phyloP scores from a whole-genome alignment of 2,329 filamentous ascomycete genomes.

The Coniochaeta hoffmannii region DNA sequence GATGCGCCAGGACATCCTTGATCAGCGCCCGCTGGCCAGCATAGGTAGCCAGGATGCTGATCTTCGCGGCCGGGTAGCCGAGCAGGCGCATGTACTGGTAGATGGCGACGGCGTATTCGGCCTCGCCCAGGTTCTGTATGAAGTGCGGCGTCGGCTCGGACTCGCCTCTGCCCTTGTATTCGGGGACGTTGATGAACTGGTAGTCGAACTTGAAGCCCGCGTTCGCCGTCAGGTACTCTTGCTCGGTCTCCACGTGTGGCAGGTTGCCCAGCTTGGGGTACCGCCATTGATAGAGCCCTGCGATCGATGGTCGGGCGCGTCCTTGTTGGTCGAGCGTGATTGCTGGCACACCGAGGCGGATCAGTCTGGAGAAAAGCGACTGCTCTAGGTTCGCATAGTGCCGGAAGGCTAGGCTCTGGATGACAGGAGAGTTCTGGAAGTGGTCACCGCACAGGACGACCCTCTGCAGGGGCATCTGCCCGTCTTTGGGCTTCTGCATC shows the following conservation, averaged over 20 bases:
- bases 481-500: slow-evolving; percentile 73
- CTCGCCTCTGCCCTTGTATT: slow-evolving; percentile 88
- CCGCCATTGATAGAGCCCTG: slow-evolving; percentile 87
- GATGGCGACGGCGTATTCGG: slow-evolving; percentile 91
- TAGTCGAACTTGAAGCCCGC: slow-evolving; percentile 90
- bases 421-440: slow-evolving; percentile 90
- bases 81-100: slow-evolving; percentile 97
- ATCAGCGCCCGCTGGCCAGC: slow-evolving; percentile 87
- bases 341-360: slow-evolving; percentile 85
- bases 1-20: slow-evolving; percentile 73
- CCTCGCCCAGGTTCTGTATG: slow-evolving; percentile 92
- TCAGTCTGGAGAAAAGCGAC: slow-evolving; percentile 84
- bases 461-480: slow-evolving; percentile 70
- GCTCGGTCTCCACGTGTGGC: slow-evolving; percentile 58
- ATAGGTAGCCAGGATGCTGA: slow-evolving; percentile 88
- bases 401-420: slow-evolving; percentile 89
- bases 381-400: slow-evolving; percentile 96
- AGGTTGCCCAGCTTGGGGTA: slow-evolving; percentile 77
- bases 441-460: slow-evolving; percentile 94
- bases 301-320: slow-evolving; percentile 78
- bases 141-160: slow-evolving; percentile 88
- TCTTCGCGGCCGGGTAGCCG: slow-evolving; percentile 76
- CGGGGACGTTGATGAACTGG: slow-evolving; percentile 91
- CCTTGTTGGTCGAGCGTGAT: slow-evolving; percentile 91
- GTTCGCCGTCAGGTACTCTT: slow-evolving; percentile 76